Evolutionary conservation across 2,329 filamentous ascomycete species (phyloP), one percentile per base, ranked within the genome.

Genomic region (Sporothrix phasma): DNA sequence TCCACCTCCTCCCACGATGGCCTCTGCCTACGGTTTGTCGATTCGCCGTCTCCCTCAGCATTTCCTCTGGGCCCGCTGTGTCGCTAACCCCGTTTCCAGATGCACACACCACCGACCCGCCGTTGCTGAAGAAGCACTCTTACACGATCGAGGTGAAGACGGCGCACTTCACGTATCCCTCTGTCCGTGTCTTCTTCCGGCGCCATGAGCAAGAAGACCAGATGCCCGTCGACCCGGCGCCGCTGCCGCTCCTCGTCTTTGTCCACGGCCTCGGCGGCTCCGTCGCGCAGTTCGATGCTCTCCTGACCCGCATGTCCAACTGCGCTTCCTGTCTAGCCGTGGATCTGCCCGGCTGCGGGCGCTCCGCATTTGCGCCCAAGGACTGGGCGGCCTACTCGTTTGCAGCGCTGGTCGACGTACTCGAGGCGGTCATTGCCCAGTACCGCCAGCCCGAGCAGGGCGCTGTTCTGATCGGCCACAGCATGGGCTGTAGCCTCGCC

Each of bases 181-280:
- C 81, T 37, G 81, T 97, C 67, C 86, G 93, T 64, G 86, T 92
- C 49, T 97, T 97, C 74, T 92, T 88, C 76, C 84, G 88, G 64
- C 84, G 84, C 63, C 94, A 97, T 75, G 83, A 86, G 22, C 91
- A 97, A 71, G 85, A 87, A n/a, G 84, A 87, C 66, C 89, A 94
- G 73, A 81, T 97, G 3, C 91, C 90, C 2, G 82, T 79, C 47
- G 81, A 86, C 66, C 89, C 90, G 1, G 81, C 83, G 0, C 87
- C 89, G 0, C 76, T 97, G 11, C 94, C 94, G 1, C 77, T 99
- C 10, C 78, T 97, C 3, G 92, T 97, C 49, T 96, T 95, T 72
- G 81, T 97, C 64, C 94, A 97, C 72, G 94, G 94, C 1, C 81
- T 97, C 10, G 94, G 93, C n/a, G 94, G 94, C 58, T 96, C 90